A percentile compares a stretch with the other conserved stretches of the same genome.
Evolutionary conservation across 176 grass and related monocot species (phyloP).

Genomic region (Zizania latifolia): DNA sequence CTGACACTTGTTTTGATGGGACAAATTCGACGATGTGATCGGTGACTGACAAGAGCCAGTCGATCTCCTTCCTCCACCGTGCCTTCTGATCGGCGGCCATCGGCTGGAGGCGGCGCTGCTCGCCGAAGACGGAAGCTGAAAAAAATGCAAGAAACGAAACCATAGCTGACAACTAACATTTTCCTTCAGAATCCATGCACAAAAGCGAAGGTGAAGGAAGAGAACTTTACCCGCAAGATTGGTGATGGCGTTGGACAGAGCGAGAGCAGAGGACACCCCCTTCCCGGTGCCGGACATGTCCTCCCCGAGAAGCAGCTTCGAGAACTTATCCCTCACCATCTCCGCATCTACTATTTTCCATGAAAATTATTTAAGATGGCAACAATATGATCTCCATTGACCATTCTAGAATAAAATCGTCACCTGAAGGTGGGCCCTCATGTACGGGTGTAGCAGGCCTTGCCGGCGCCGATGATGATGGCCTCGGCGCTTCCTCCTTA

Average conservation of each 20-base stretch:
- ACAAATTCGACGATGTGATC: constrained; percentile 89
- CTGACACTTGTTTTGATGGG: constrained; percentile 52
- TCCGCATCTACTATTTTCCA: constrained; percentile 38
- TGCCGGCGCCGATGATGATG: neutral
- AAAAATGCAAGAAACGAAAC: neutral
- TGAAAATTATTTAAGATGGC: constrained; percentile 7
- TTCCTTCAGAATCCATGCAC: neutral
- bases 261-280: constrained; percentile 73
- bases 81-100: constrained; percentile 65
- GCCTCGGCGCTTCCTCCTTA: neutral
- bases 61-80: constrained; percentile 74
- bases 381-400: neutral
- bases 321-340: constrained; percentile 68
- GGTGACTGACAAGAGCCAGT: constrained; percentile 77
- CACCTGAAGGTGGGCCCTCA: constrained; percentile 46
- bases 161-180: neutral
- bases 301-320: constrained; percentile 76
- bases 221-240: constrained; percentile 60
- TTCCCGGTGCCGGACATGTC: constrained; percentile 88
- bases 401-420: neutral
- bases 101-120: constrained; percentile 70
- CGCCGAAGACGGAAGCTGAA: constrained; percentile 89
- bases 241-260: constrained; percentile 79
- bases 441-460: neutral
- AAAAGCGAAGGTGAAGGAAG: neutral